Percentiles rank a stretch among this genome's conserved stretches.
Conservation (phyloP, 2,329 filamentous ascomycete species). For the Zymoseptoria brevis region DNA sequence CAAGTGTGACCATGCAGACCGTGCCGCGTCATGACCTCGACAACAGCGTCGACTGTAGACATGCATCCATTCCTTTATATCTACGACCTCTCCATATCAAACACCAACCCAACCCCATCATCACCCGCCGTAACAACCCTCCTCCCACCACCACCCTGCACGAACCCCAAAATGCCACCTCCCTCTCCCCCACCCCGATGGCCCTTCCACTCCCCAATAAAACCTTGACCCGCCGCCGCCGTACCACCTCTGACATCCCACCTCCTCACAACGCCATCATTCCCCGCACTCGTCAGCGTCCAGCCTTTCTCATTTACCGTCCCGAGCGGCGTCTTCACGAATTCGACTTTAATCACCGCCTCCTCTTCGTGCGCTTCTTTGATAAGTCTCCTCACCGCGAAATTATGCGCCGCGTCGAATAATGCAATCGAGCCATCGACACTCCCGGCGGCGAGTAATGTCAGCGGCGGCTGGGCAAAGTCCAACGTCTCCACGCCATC, state of each 20-base stretch:
- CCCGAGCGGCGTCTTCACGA: constrained; percentile 48
- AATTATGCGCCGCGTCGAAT: constrained; percentile 78
- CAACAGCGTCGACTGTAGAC: neutral
- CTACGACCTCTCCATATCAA: constrained; percentile 28
- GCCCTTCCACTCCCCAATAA: constrained; percentile 82
- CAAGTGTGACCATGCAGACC: neutral
- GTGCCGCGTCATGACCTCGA: neutral
- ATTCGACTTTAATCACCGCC: constrained; percentile 88
- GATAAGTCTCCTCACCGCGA: constrained; percentile 77
- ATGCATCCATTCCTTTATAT: neutral
- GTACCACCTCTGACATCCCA: constrained; percentile 76
- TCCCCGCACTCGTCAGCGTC: constrained; percentile 78
- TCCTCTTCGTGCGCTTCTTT: constrained; percentile 77
- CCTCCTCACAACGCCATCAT: constrained; percentile 81
- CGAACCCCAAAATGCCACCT: constrained; percentile 82
- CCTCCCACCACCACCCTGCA: constrained; percentile 67
- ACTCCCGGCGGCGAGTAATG: constrained; percentile 54
- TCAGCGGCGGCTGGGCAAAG: constrained; percentile 54
- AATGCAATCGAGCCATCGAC: constrained; percentile 67
- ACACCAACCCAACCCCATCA: constrained; percentile 64
- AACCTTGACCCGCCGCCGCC: constrained; percentile 57
- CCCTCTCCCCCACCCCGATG: constrained; percentile 71
- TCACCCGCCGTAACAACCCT: constrained; percentile 84
- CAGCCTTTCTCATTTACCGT: constrained; percentile 38
- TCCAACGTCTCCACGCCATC: constrained; percentile 72